Conservation (phyloP, 176 grass and related monocot species). For the Cymbopogon citratus region DNA sequence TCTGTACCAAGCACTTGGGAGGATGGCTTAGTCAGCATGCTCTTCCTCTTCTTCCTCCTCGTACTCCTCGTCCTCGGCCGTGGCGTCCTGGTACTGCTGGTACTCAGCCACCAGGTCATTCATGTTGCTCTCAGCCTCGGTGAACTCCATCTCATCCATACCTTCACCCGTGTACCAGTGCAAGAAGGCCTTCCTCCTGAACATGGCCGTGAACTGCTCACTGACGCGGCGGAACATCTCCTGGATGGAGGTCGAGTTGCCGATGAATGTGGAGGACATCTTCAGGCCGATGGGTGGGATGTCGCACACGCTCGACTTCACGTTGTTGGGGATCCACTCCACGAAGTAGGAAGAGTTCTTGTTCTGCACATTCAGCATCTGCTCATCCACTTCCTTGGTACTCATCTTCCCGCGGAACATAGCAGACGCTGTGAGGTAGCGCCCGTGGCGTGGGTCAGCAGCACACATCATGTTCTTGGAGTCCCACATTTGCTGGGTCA, state of each 20-base stretch:
- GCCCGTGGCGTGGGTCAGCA: constrained; percentile 76
- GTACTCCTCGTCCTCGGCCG: constrained; percentile 22
- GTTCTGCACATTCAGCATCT: constrained; percentile 93
- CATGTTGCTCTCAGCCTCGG: constrained; percentile 98
- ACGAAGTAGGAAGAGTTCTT: constrained; percentile 86
- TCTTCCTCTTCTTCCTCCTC: no score
- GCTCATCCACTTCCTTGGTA: constrained; percentile 83
- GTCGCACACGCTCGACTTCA: constrained; percentile 85
- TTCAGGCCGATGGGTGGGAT: background rate
- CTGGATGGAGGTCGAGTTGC: no score
- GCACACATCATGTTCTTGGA: constrained; percentile 99
- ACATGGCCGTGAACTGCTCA: constrained; percentile 88
- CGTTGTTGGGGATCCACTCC: constrained; percentile 87
- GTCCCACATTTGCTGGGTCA: constrained; percentile 99
- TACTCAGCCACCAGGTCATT: constrained; percentile 93
- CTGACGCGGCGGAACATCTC: no score
- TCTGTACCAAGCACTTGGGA: no score
- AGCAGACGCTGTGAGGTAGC: constrained; percentile 78
- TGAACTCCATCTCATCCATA: constrained; percentile 99
- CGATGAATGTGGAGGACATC: no score
- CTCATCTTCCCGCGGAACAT: constrained; percentile 96
- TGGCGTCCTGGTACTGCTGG: constrained; percentile 97
- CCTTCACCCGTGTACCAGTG: constrained; percentile 80
- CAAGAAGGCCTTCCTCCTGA: constrained; percentile 80
- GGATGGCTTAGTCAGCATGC: no score